Evolutionary conservation across 768 basidiomycete genomes (phyloP).

Genomic region (Tephrocybe rancida): DNA sequence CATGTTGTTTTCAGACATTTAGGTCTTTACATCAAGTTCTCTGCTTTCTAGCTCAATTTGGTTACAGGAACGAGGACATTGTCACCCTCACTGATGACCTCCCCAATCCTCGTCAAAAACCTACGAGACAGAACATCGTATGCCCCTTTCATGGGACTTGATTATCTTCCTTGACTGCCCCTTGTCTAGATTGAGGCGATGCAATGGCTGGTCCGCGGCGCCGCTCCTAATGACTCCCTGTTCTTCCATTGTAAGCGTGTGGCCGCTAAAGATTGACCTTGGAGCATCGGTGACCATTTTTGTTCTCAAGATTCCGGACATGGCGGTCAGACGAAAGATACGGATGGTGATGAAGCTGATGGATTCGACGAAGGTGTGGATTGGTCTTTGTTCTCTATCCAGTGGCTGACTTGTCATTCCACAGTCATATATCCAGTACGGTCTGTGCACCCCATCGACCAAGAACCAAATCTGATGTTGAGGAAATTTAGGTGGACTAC

Average conservation of each 20-base stretch:
- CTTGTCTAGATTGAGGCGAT: conserved; percentile 67
- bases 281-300: not conserved
- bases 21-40: not conserved
- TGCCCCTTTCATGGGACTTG: conserved; percentile 19
- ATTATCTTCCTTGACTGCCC: not conserved
- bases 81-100: conserved; percentile 85
- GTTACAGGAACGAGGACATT: conserved; percentile 79
- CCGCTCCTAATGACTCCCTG: conserved; percentile 80
- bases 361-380: conserved; percentile 76
- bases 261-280: not conserved
- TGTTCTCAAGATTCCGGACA: conserved; percentile 85
- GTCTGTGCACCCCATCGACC: conserved; percentile 23
- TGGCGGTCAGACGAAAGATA: conserved; percentile 87
- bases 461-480: not conserved
- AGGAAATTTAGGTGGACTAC: conserved; percentile 41
- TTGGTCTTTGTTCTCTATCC: not conserved
- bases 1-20: not conserved
- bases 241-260: conserved; percentile 87
- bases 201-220: conserved; percentile 88
- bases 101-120: conserved; percentile 57
- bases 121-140: conserved; percentile 84
- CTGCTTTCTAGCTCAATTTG: conserved; percentile 48
- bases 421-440: conserved; percentile 88
- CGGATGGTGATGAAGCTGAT: conserved; percentile 82
- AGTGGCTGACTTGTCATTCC: not conserved